These are phyloP conservation scores for Colletotrichum tofieldiae DNA, from an alignment of 2,329 filamentous ascomycete species.

Conservation along the genomic window DNA sequence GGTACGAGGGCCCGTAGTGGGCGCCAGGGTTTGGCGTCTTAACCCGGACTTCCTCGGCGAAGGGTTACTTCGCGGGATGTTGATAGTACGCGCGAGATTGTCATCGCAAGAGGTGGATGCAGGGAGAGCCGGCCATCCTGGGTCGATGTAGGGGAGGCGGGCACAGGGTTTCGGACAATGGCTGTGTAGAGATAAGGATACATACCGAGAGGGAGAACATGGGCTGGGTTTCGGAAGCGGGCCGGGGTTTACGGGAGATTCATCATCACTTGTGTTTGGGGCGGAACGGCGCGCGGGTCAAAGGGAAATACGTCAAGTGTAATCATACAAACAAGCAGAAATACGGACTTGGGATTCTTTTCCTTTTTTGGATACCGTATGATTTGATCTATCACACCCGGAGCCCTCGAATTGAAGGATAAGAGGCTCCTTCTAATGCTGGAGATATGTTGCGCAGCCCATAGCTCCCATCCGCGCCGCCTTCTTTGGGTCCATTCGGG, in stretches of 20 bases:
- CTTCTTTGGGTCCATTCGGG: background rate
- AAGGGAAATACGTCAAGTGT: background rate
- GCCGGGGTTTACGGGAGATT: background rate
- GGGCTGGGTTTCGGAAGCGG: background rate
- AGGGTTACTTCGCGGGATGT: background rate
- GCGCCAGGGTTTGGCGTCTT: background rate
- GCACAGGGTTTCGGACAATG: background rate
- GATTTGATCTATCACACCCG: conserved; percentile 2
- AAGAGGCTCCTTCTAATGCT: conserved; percentile 5
- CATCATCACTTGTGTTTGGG: background rate
- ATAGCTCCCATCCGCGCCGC: background rate
- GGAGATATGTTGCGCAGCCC: conserved; percentile 1
- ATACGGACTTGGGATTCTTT: background rate
- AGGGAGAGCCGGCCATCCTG: background rate
- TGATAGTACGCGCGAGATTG: background rate
- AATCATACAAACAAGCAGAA: background rate
- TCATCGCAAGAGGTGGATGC: background rate
- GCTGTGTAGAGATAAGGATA: background rate
- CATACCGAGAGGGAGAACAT: background rate
- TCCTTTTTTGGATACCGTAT: background rate
- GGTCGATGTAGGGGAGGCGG: background rate
- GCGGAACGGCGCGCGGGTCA: background rate
- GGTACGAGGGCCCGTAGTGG: conserved; percentile 61
- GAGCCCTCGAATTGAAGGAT: background rate
- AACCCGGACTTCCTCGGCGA: background rate